Conservation (phyloP, 2,329 filamentous ascomycete species). For the Tympanopsis confertula region DNA sequence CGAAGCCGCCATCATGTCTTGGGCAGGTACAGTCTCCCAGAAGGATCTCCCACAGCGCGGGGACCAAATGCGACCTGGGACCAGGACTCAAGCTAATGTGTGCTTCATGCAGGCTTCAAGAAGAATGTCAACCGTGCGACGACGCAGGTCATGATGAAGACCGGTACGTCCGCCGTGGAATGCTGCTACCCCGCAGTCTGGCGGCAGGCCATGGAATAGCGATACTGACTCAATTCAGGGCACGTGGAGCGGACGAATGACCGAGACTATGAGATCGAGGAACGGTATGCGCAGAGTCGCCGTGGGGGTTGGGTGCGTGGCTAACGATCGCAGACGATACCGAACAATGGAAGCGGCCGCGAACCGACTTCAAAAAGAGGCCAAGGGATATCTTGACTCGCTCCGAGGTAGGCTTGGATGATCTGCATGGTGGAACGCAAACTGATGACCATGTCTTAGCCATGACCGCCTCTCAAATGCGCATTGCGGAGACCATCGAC, state of each 20-base stretch:
- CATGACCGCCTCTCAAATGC: conserved; percentile 99
- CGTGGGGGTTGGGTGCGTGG: background rate
- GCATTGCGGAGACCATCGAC: conserved; percentile 97
- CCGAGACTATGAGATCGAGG: conserved; percentile 96
- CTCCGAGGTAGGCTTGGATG: conserved; percentile 54
- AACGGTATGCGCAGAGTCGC: conserved; percentile 43
- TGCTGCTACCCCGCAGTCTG: conserved; percentile 1
- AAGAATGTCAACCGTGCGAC: conserved; percentile 98
- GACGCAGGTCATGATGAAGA: conserved; percentile 99
- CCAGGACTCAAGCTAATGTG: background rate
- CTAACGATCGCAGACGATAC: conserved; percentile 58
- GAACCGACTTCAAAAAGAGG: conserved; percentile 86
- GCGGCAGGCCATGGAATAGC: background rate
- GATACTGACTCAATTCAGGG: conserved; percentile 30
- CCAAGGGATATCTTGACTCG: conserved; percentile 94
- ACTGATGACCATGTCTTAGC: no score
- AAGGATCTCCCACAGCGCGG: no score
- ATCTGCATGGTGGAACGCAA: no score
- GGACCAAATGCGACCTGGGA: no score
- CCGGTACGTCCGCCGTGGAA: conserved; percentile 38
- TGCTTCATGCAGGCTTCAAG: conserved; percentile 62
- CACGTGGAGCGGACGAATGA: conserved; percentile 98
- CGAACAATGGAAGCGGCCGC: conserved; percentile 94
- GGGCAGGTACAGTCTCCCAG: no score
- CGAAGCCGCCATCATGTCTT: conserved; percentile 1